Percentiles rank a stretch among this genome's conserved stretches.
Evolutionary conservation across 306 rosid species (phyloP).

Genomic region (Fragaria ananassa): DNA sequence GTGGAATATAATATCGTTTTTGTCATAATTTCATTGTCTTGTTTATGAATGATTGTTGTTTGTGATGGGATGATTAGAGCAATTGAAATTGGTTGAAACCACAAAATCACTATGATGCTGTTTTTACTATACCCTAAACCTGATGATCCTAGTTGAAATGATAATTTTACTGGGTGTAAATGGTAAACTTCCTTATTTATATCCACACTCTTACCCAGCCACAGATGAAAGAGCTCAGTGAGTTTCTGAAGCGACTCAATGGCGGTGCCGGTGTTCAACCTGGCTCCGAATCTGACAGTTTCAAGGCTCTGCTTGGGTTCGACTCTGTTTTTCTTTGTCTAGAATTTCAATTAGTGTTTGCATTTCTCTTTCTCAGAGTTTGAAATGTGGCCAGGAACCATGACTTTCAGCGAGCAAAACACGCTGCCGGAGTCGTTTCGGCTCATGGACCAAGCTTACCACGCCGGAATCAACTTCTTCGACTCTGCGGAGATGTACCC

Average conservation of each 20-base stretch:
- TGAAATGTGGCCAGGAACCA: constrained; percentile 49
- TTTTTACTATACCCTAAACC: not conserved
- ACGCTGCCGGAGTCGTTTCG: constrained; percentile 50
- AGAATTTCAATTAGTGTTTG: not conserved
- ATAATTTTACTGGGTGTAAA: not conserved
- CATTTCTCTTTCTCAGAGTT: not conserved
- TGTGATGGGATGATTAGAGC: not conserved
- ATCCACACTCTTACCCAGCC: no score
- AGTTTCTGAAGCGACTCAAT: constrained; percentile 11
- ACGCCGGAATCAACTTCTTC: constrained; percentile 78
- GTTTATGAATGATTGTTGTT: not conserved
- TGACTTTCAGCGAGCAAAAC: constrained; percentile 94
- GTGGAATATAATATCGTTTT: not conserved
- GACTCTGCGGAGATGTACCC: constrained; percentile 98
- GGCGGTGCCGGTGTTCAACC: constrained; percentile 63
- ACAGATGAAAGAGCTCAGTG: no score
- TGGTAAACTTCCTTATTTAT: no score
- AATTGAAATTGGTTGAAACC: no score
- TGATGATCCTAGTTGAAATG: not conserved
- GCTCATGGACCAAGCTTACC: constrained; percentile 65
- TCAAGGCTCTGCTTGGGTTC: constrained; percentile 79
- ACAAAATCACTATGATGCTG: no score
- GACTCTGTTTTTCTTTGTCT: not conserved
- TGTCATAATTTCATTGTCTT: not conserved
- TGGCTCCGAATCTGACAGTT: constrained; percentile 62